These are phyloP conservation scores for Tillandsia fasciculata DNA, from an alignment of 176 grass and related monocot genomes.

Conservation along the genomic window DNA sequence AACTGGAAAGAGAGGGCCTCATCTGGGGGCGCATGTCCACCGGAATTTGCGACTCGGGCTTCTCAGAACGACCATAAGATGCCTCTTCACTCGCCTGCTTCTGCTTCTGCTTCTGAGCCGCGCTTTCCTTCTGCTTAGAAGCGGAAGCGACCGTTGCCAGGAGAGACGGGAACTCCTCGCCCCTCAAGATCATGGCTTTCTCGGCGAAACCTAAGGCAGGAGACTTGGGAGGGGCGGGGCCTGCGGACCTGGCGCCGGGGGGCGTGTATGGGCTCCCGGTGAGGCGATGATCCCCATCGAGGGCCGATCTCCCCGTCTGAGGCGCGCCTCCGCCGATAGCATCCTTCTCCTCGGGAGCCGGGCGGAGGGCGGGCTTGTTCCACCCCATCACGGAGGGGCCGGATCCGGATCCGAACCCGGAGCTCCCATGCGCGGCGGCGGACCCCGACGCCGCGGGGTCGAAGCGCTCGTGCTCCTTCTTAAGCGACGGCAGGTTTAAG, in stretches of 20 bases:
- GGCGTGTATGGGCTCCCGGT: slow-evolving; percentile 29
- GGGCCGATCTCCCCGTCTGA: slow-evolving; percentile 10
- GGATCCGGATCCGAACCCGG: slow-evolving; percentile 34
- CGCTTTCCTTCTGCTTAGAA: slow-evolving; percentile 22
- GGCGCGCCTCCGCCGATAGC: background rate
- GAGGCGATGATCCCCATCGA: background rate
- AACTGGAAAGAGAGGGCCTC: slow-evolving; percentile 20
- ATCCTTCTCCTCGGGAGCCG: slow-evolving; percentile 9
- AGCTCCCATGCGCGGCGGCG: slow-evolving; percentile 19
- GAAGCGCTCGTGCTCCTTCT: slow-evolving; percentile 90
- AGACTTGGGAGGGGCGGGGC: slow-evolving; percentile 10
- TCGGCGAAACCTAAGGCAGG: slow-evolving; percentile 37
- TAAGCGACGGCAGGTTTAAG: slow-evolving; percentile 83
- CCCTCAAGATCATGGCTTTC: slow-evolving; percentile 65
- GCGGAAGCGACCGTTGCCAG: slow-evolving; percentile 47
- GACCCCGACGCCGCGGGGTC: slow-evolving; percentile 39
- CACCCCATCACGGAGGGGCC: slow-evolving; percentile 51
- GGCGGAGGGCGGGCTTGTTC: slow-evolving; percentile 45
- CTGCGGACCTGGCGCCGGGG: slow-evolving; percentile 13
- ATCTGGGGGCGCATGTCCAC: slow-evolving; percentile 85
- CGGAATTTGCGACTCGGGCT: slow-evolving; percentile 24
- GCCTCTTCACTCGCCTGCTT: slow-evolving; percentile 44
- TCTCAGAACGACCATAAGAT: slow-evolving; percentile 1
- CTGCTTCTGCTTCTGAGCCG: slow-evolving; percentile 34
- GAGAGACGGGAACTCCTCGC: slow-evolving; percentile 93